A percentile compares a stretch with the other conserved stretches of the same genome.
phyloP scores from a whole-genome alignment of 192 early-diverging fungal species.

The Phycomyces blakesleeanus region DNA sequence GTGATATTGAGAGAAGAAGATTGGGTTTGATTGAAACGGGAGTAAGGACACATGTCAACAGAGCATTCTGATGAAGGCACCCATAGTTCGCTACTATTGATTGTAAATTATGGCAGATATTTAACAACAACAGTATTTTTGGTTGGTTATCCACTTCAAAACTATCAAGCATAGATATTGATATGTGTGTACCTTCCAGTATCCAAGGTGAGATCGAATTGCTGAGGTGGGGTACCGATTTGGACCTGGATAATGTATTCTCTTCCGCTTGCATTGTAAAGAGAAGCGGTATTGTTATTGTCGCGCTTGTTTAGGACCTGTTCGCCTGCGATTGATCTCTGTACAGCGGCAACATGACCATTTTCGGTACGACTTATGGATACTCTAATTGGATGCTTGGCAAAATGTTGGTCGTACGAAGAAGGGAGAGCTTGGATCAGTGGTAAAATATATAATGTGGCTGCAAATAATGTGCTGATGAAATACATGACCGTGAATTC shows the following conservation, averaged over 20 bases:
- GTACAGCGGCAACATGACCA: background rate
- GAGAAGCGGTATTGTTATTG: background rate
- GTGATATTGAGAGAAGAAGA: slow-evolving; percentile 26
- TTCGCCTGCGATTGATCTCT: background rate
- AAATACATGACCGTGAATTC: too few relatives aligned
- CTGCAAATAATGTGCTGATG: too few relatives aligned
- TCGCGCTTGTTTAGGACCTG: background rate
- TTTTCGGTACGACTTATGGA: background rate
- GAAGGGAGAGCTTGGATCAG: too few relatives aligned
- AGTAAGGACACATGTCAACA: slow-evolving; percentile 13
- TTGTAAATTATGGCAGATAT: background rate
- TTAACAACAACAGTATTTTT: too few relatives aligned
- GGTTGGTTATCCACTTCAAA: too few relatives aligned
- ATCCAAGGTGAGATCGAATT: slow-evolving; percentile 90
- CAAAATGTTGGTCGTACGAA: background rate
- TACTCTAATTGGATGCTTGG: background rate
- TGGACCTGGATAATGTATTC: slow-evolving; percentile 52
- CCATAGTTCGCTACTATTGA: slow-evolving; percentile 34
- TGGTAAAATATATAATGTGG: too few relatives aligned
- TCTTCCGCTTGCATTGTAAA: slow-evolving; percentile 17
- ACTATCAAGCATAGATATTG: background rate
- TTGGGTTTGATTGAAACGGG: slow-evolving; percentile 14
- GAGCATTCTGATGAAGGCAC: slow-evolving; percentile 26
- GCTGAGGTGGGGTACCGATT: slow-evolving; percentile 85
- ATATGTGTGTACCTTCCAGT: slow-evolving; percentile 46